Conservation (phyloP, 169 alveolate species). For the Plasmodium knowlesi region DNA sequence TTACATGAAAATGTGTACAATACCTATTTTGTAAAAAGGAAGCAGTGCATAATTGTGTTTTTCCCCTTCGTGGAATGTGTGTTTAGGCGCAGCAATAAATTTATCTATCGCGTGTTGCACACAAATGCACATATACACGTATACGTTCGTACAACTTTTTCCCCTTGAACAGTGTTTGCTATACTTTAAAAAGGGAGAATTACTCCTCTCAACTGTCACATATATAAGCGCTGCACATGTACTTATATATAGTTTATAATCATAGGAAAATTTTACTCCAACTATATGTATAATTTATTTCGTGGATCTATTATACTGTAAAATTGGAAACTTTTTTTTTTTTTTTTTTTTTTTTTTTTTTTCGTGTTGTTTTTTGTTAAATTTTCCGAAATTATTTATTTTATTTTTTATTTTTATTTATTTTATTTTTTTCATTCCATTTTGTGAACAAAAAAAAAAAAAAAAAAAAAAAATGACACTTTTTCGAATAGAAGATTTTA, state of each 20-base stretch:
- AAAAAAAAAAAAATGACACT: not conserved
- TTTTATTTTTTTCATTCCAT: not conserved
- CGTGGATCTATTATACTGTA: not conserved
- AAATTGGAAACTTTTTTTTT: not conserved
- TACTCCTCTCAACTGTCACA: not conserved
- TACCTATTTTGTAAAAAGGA: not conserved
- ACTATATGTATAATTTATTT: not conserved
- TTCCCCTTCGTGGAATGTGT: not conserved
- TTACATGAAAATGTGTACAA: slow-evolving; percentile 3
- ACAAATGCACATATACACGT: not conserved
- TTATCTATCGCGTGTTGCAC: not conserved
- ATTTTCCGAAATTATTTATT: not conserved
- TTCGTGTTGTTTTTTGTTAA: not conserved
- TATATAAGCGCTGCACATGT: not conserved
- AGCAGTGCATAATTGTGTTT: not conserved
- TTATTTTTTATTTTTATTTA: not conserved
- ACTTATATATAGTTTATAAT: not conserved
- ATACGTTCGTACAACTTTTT: not conserved
- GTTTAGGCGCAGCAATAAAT: not conserved
- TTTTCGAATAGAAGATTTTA: not conserved
- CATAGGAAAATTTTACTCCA: not conserved
- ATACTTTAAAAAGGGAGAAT: not conserved
- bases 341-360: not conserved
- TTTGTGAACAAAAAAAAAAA: not conserved
- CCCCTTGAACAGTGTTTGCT: not conserved